phyloP scores from a whole-genome alignment of 495 filamentous ascomycete species.

The Podospora conica region DNA sequence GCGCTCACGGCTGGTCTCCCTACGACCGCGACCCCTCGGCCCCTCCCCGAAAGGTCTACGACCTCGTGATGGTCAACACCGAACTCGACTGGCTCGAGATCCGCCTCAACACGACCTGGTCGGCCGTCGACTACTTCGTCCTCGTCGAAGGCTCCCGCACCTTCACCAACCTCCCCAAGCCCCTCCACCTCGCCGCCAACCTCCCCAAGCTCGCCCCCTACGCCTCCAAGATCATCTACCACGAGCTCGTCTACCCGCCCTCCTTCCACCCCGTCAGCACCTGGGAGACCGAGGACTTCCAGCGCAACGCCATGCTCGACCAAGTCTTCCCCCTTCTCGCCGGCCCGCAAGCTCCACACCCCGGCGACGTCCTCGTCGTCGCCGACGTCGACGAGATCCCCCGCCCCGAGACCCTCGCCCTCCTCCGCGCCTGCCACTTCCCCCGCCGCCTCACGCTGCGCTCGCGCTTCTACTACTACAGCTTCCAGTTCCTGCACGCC shows the following conservation, averaged over 20 bases:
- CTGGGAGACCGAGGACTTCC: slow-evolving; percentile 47
- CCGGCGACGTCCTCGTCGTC: slow-evolving; percentile 41
- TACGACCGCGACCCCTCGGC: slow-evolving; percentile 15
- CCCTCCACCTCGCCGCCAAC: slow-evolving; percentile 39
- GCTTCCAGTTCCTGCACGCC: slow-evolving; percentile 49
- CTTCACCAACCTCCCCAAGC: slow-evolving; percentile 46
- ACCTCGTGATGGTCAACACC: slow-evolving; percentile 49
- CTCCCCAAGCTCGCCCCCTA: slow-evolving; percentile 36
- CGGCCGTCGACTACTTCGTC: slow-evolving; percentile 52
- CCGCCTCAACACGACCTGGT: slow-evolving; percentile 45
- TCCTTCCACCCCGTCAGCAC: slow-evolving; percentile 29
- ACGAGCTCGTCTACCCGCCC: slow-evolving; percentile 41
- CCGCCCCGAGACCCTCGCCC: slow-evolving; percentile 37
- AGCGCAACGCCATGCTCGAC: slow-evolving; percentile 46
- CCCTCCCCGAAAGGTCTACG: slow-evolving; percentile 45
- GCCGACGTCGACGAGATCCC: slow-evolving; percentile 50
- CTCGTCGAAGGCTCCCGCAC: slow-evolving; percentile 46
- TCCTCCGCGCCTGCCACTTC: slow-evolving; percentile 45
- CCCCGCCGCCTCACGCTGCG: slow-evolving; percentile 48
- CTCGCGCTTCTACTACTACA: slow-evolving; percentile 51
- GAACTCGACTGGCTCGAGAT: slow-evolving; percentile 56
- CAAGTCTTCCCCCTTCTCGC: slow-evolving; percentile 42
- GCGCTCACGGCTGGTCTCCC: slow-evolving; percentile 35
- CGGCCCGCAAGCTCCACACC: slow-evolving; percentile 24
- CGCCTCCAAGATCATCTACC: slow-evolving; percentile 49